Conservation (phyloP, 2,329 filamentous ascomycete genomes). For the Trichoderma sp. region DNA sequence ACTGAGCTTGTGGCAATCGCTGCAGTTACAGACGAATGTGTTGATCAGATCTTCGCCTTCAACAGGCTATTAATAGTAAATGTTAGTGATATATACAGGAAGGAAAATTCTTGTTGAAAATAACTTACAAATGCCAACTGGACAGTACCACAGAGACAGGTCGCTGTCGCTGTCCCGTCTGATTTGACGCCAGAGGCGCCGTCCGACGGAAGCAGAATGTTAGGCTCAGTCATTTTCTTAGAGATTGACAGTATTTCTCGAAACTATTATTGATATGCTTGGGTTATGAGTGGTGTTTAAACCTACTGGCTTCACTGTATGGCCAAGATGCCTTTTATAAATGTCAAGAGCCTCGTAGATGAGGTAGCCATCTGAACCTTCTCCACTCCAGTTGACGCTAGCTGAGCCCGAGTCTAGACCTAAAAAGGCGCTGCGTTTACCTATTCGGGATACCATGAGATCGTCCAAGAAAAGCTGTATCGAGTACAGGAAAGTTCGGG, state of each 20-base stretch:
- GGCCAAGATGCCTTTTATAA: neutral
- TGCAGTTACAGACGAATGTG: neutral
- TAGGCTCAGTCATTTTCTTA: neutral
- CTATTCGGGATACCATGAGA: neutral
- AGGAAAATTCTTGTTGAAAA: neutral
- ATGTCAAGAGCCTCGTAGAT: neutral
- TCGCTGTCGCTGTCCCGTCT: slow-evolving; percentile 25
- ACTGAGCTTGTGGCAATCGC: neutral
- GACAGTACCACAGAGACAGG: slow-evolving; percentile 16
- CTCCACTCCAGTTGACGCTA: slow-evolving; percentile 13
- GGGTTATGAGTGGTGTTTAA: neutral
- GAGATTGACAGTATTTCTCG: neutral
- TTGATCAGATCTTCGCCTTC: neutral
- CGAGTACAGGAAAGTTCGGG: neutral
- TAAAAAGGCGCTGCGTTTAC: neutral
- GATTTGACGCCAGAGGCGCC: neutral
- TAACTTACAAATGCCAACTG: slow-evolving; percentile 22
- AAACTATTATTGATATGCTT: neutral
- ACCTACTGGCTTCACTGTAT: neutral
- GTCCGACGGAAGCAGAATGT: neutral
- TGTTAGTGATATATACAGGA: neutral
- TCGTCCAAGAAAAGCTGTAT: neutral
- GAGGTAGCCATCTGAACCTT: neutral
- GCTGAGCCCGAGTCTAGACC: neutral
- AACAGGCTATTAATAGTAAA: slow-evolving; percentile 14